Evolutionary conservation across 768 basidiomycete species (phyloP), one percentile per base, ranked within the genome.

Genomic region (Boletus sp.): DNA sequence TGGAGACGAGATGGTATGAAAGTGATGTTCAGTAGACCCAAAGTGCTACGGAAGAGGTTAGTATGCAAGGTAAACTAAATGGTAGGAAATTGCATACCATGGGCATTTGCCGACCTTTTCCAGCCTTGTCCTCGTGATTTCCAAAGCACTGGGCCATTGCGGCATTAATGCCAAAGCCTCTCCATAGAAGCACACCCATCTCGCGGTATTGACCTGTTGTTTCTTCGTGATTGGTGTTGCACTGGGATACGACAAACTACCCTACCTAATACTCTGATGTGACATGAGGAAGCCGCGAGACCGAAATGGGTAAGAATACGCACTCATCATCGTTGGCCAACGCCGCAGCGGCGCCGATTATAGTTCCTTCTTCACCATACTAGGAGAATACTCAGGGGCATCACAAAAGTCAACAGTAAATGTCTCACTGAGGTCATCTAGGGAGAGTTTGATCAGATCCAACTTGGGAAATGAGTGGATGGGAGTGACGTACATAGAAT

Each of bases 71-170:
- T 17, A 33, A 35, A 44, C 1, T 5, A 30, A 37, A 17, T 24
- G 41, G 8, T 5, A 4, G 6, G 45, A 14, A 14, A 40, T 10
- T 6, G 70, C 81, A 55, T 79, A 92, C 91, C 58, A 95, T 90
- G 12, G 94, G 94, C 94, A 97, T 96, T 68, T 95, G 92, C 36
- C 91, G 80, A 17, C 94, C 94, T 67, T 94, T 94, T 8, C 88
- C 85, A 11, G 85, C 82, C 11, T 71, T 79, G 69, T 98, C 94
- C 58, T 91, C 83, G 63, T 84, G 75, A 62, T 91, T 95, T 33
- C 92, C 90, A 65, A 97, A 92, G 71, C 92, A 94, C 70, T 97
- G 94, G 0, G 85, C 86, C 92, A 98, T 95, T 56, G 90, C 76
- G n/a, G 80, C 75, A 64, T 93, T 84, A 18, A 94, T 70, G 17